Base-by-base conservation (phyloP, 1,284 basidiomycete genomes). In the Cutaneotrichosporon curvatum region DNA sequence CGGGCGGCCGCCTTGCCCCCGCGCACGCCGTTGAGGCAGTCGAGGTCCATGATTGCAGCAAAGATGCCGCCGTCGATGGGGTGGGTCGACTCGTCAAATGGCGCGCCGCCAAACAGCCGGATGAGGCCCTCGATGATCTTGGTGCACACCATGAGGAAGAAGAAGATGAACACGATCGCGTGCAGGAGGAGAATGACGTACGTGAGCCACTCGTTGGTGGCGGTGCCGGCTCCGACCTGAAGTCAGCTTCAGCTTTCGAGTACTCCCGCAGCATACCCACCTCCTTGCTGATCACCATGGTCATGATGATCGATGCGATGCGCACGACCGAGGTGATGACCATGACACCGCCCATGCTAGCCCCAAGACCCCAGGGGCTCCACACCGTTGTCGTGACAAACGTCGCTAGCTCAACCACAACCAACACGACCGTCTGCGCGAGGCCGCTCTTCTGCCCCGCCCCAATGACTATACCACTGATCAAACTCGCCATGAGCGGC, bases 341-440 rank as follows among this genome's bases (percentile, higher is more conserved):
- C 67, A 86, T 88, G 50, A 91, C 82, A 18, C 88, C 78, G 14
- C 90, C 92, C 92, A 96, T 96, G 56, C 88, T 87, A 1, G 92
- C 90, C 3, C 92, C 91, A 45, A 87, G 85, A 34, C 87, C 90
- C 92, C 92, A 97, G 15, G 92, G 91, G 48, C 92, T 78, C 89
- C 90, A 95, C 34, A 95, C 76, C 50, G 85, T 89, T 34, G 90
- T 94, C 25, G 87, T 79, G 44, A 94, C 74, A 5, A 89, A 85
- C 35, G 83, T 81, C 25, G 77, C 76, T 15, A 95, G 82, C 66
- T 95, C 90, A 22, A 87, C 79, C 14, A 92, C 78, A 16, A 94
- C 75, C 54, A 98, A 81, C 45, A 96, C 78, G 59, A 95, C 82
- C 1, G 90, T 84, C 67, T 97, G 94, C 4, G 86, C 83, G 0